These are phyloP conservation scores for Coprinellus micaceus DNA, from an alignment of 768 basidiomycete genomes.

Conservation along the genomic window DNA sequence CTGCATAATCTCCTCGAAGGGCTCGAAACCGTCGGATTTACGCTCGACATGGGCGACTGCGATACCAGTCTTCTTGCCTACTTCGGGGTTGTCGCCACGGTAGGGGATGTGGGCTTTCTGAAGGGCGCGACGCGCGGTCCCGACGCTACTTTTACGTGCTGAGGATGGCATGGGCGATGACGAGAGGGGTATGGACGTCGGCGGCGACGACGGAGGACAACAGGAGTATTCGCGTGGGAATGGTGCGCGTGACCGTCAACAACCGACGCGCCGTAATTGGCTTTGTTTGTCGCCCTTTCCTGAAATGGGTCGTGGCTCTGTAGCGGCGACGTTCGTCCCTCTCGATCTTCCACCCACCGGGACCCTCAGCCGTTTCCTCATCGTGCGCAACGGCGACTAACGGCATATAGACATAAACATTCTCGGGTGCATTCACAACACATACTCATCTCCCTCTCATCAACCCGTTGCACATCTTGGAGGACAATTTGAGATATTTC, in stretches of 20 bases:
- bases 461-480: too few species aligned
- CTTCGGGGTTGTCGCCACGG: constrained; percentile 70
- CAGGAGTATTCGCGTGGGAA: constrained; percentile 9
- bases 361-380: too few species aligned
- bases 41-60: constrained; percentile 64
- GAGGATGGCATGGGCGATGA: constrained; percentile 37
- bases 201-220: background rate
- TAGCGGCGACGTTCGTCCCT: too few species aligned
- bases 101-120: constrained; percentile 73
- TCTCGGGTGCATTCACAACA: too few species aligned
- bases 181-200: background rate
- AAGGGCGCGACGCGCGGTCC: constrained; percentile 47
- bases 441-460: too few species aligned
- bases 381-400: too few species aligned
- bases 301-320: too few species aligned
- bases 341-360: too few species aligned
- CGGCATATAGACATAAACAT: too few species aligned
- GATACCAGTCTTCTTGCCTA: constrained; percentile 79
- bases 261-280: constrained; percentile 6
- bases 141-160: constrained; percentile 45
- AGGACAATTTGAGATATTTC: too few species aligned
- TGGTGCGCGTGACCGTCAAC: background rate
- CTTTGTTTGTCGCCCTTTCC: background rate
- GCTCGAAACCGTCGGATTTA: constrained; percentile 79
- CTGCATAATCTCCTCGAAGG: constrained; percentile 69